phyloP scores from a whole-genome alignment of 495 filamentous ascomycete genomes.

The Penicillium fimorum region DNA sequence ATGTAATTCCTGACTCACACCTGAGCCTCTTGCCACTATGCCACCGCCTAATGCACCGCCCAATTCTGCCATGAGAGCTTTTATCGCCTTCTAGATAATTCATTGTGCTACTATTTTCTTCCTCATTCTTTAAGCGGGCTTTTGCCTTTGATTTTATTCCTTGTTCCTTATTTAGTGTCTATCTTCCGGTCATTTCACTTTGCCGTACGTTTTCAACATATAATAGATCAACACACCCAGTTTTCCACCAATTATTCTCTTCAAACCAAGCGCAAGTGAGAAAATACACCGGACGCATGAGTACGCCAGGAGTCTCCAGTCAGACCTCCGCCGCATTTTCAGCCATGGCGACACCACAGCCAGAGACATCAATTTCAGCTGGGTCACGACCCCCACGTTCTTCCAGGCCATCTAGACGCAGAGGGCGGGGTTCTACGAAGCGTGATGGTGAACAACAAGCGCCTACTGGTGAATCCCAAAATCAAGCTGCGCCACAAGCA shows the following conservation, averaged over 20 bases:
- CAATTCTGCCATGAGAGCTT: conserved; percentile 24
- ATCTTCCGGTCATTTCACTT: background rate
- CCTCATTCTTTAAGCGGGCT: conserved; percentile 7
- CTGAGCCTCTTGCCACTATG: conserved; percentile 1
- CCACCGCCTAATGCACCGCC: conserved; percentile 23
- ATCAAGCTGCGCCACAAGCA: background rate
- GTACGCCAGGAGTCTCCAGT: background rate
- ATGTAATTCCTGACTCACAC: conserved; percentile 14
- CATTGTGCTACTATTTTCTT: conserved; percentile 9
- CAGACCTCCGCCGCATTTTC: background rate
- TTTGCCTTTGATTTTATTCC: conserved; percentile 5
- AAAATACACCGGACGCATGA: conserved; percentile 5
- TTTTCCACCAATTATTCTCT: background rate
- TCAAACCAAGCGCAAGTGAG: background rate
- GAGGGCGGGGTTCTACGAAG: conserved; percentile 34
- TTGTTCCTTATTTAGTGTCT: background rate
- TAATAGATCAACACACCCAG: background rate
- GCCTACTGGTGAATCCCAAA: background rate
- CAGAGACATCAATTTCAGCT: conserved; percentile 11
- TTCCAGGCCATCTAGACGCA: conserved; percentile 34
- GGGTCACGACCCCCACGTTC: conserved; percentile 21
- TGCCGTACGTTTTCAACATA: background rate
- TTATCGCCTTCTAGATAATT: conserved; percentile 22
- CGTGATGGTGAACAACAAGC: conserved; percentile 22
- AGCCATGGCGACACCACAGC: conserved; percentile 24